A percentile compares a stretch with the other conserved stretches of the same genome.
phyloP scores from a whole-genome alignment of 192 early-diverging fungal genomes.

The Diversispora epigaea region DNA sequence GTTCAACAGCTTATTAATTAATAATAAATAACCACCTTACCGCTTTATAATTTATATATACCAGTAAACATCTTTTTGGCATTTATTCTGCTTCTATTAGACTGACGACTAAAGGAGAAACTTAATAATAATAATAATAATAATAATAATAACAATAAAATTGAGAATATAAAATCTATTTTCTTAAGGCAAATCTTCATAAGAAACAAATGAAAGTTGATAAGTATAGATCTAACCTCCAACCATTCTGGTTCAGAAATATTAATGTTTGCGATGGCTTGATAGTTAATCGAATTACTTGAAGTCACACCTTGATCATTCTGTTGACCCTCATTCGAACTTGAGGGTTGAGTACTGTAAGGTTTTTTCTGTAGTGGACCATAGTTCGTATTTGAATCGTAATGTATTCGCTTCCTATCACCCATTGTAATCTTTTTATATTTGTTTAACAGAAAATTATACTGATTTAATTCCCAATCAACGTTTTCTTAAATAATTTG shows the following conservation, averaged over 20 bases:
- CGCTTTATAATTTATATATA: background rate
- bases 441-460: no score
- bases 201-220: background rate
- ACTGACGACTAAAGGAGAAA: no score
- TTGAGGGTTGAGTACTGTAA: background rate
- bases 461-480: no score
- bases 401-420: no score
- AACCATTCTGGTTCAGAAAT: constrained; percentile 23
- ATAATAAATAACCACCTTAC: background rate
- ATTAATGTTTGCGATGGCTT: background rate
- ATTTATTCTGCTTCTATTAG: no score
- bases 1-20: background rate
- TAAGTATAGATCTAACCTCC: background rate
- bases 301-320: background rate
- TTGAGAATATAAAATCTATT: no score
- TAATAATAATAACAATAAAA: no score
- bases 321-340: background rate
- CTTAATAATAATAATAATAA: no score
- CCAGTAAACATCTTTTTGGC: no score
- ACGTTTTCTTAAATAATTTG: no score
- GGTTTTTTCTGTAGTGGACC: background rate
- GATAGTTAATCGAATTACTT: background rate
- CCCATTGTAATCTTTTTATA: no score
- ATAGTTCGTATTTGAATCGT: background rate
- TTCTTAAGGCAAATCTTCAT: background rate